A percentile compares a stretch with the other conserved stretches of the same genome.
These are phyloP conservation scores for Podospora fimiseda DNA, from an alignment of 495 filamentous ascomycete genomes.

Conservation along the genomic window DNA sequence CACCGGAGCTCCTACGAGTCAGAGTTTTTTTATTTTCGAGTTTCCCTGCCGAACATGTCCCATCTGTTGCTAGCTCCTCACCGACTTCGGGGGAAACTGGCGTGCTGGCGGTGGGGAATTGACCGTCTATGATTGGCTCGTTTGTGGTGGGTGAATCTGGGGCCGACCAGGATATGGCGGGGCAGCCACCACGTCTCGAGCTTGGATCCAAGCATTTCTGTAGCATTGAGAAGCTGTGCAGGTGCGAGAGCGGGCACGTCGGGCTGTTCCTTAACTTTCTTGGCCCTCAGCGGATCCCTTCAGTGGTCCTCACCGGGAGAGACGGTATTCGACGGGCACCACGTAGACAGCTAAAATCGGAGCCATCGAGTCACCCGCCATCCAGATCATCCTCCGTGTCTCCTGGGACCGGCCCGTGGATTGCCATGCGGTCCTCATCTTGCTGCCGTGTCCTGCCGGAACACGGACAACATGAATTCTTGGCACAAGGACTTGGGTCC, in stretches of 20 bases:
- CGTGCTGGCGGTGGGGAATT: constrained; percentile 14
- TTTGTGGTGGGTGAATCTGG: constrained; percentile 9
- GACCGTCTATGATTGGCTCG: constrained; percentile 14
- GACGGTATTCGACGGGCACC: background rate
- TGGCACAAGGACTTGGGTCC: background rate
- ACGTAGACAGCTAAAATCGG: background rate
- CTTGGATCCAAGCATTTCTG: background rate
- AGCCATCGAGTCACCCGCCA: background rate
- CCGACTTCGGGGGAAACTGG: constrained; percentile 26
- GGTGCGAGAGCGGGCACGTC: background rate
- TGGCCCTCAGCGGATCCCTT: background rate
- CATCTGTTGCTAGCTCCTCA: constrained; percentile 9
- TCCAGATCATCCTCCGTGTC: background rate
- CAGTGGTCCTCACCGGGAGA: background rate
- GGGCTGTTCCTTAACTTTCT: background rate
- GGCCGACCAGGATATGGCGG: constrained; percentile 7
- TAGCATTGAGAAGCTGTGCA: too few species aligned
- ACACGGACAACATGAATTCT: background rate
- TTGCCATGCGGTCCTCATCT: background rate
- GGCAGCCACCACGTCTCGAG: background rate
- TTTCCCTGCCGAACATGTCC: constrained; percentile 16
- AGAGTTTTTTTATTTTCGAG: constrained; percentile 23
- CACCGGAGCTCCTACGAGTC: constrained; percentile 20
- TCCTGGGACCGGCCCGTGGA: background rate
- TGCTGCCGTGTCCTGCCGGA: background rate